Evolutionary conservation across 2,329 filamentous ascomycete species (phyloP), one percentile per base, ranked within the genome.

Genomic region (Colletotrichum camelliae): DNA sequence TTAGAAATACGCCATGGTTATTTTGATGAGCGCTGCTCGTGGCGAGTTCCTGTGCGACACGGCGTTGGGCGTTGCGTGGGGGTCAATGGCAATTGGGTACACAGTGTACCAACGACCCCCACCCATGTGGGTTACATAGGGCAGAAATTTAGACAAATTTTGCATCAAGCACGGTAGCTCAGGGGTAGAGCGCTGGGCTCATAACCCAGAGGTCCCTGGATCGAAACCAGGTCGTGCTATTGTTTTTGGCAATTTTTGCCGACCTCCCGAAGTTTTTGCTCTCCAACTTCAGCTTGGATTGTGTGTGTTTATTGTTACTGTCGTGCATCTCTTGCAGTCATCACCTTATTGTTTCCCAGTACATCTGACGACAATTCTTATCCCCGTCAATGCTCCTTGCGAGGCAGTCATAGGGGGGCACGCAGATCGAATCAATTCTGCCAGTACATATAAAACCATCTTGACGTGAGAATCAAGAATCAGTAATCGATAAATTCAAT

Each of bases 141-240:
- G 12, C 10, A 21, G 1, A 52, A 0, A 2, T 58, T 58, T 7
- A 2, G 2, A 0, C 4, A 7, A n/a, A 9, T 3, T 31, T 29
- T 3, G 43, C 43, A 73, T 7, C 24, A 37, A 75, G 73, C 73
- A 75, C 68, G 57, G 69, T 75, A 75, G 72, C 72, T 75, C 72
- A 75, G 72, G 69, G 72, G 72, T 72, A 75, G 72, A 75, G 72
- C 72, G 73, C 73, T 72, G 73, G 73, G 73, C 73, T 75, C 73
- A 73, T 75, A 75, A 75, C 73, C 73, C 73, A 72, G 73, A 75
- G 73, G 73, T 75, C 73, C 73, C 55, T 64, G 69, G 73, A 75
- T 75, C 73, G 70, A 75, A 72, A 73, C 73, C 62, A 64, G 55
- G 73, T 75, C 57, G 62, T 75, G 73, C 73, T 75, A 75, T 18